A percentile compares a stretch with the other conserved stretches of the same genome.
Conservation (phyloP, 1,284 basidiomycete species). For the Ganoderma sp. region DNA sequence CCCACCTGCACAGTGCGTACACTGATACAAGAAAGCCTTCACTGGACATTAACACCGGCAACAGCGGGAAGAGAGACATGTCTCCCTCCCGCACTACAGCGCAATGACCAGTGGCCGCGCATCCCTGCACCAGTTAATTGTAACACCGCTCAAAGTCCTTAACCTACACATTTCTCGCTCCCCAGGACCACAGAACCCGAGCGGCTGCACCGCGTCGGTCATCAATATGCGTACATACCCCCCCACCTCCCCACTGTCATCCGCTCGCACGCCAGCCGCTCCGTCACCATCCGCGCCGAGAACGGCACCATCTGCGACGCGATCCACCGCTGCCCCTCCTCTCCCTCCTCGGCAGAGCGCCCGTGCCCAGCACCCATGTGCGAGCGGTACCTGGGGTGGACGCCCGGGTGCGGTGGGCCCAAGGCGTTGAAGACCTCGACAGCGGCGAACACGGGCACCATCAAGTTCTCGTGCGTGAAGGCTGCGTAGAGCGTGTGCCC, state of each 20-base stretch:
- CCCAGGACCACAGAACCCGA: conserved; percentile 63
- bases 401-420: background rate
- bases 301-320: conserved; percentile 68
- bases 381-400: background rate
- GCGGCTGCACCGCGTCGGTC: conserved; percentile 68
- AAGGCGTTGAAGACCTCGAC: conserved; percentile 71
- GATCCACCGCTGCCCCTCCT: conserved; percentile 54
- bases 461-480: conserved; percentile 84
- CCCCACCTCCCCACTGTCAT: conserved; percentile 31
- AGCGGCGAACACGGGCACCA: conserved; percentile 77
- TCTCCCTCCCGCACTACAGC: too few relatives aligned
- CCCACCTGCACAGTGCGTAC: too few relatives aligned
- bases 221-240: conserved; percentile 48
- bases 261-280: conserved; percentile 56
- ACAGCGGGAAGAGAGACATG: too few relatives aligned
- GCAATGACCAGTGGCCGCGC: too few relatives aligned
- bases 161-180: conserved; percentile 67
- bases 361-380: conserved; percentile 1
- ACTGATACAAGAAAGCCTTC: too few relatives aligned
- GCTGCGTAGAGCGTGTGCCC: conserved; percentile 70
- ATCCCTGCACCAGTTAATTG: background rate
- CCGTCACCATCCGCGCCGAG: conserved; percentile 65
- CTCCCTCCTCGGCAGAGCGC: conserved; percentile 38
- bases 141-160: conserved; percentile 68
- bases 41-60: too few relatives aligned